Conservation (phyloP, 768 basidiomycete species). For the Tubosaeta brunneosetosa region DNA sequence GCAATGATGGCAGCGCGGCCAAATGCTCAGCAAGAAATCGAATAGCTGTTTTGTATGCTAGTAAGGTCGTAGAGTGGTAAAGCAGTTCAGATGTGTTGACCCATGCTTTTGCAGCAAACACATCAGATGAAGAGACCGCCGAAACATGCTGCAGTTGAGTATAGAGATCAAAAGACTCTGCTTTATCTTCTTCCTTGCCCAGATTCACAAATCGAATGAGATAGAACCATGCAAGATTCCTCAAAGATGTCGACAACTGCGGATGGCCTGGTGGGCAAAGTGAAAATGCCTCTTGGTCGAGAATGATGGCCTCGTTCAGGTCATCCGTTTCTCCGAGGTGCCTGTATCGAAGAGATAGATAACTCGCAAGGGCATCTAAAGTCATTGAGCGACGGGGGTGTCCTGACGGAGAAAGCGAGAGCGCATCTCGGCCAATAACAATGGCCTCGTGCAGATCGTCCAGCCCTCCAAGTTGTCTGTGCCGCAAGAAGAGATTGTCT, state of each 20-base stretch:
- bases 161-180: too few relatives aligned
- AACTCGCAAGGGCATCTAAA: not conserved
- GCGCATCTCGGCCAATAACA: not conserved
- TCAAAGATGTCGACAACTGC: not conserved
- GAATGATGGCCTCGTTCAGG: not conserved
- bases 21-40: not conserved
- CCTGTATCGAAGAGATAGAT: not conserved
- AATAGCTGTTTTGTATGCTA: not conserved
- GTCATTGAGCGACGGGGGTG: not conserved
- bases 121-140: not conserved
- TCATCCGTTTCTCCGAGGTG: not conserved
- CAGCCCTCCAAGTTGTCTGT: not conserved
- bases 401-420: not conserved
- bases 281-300: not conserved
- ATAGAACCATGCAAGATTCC: not conserved
- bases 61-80: not conserved
- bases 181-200: too few relatives aligned
- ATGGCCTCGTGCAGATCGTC: not conserved
- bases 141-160: too few relatives aligned
- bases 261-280: not conserved
- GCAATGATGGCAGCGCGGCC: not conserved
- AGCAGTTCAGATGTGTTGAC: not conserved
- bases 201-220: not conserved
- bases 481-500: not conserved
- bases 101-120: not conserved